Base-by-base conservation (phyloP, 345 rosid species). In the Hirschfeldia incana region DNA sequence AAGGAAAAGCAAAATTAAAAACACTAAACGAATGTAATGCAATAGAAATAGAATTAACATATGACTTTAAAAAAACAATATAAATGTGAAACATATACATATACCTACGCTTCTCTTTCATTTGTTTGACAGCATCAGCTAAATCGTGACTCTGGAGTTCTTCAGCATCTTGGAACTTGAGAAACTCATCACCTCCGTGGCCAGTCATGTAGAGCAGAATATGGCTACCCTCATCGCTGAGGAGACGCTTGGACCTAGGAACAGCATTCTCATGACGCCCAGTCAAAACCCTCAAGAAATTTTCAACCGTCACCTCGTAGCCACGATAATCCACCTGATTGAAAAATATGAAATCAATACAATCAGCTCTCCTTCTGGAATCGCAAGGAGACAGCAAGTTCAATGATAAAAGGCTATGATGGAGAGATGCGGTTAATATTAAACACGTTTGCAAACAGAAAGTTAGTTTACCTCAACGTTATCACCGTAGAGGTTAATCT, bases 91-190 rank as follows among this genome's bases (percentile, higher is more conserved):
- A 74, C 83, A 29, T 0, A 95, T 21, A 29, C 3, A 29, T 4
- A 39, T 39, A 39, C 99, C 97, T 87, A 73, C 29, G 89, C 89
- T 95, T 95, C 78, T 95, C 99, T 85, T 95, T 95, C 98, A 95
- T 93, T 83, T 95, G 99, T 83, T 91, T 95, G 72, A 95, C 97
- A 71, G 92, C 98, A 90, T 95, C 99, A 71, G 99, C 99, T 84
- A 93, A 88, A 88, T 96, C 99, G 76, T 96, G 99, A 83, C 98
- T 96, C 72, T 96, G 99, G 67, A 96, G 94, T 83, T 96, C 99
- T 72, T 96, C 97, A 11, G 97, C 89, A 78, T 96, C 99, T 84
- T 96, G 98, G 81, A 96, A 96, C 83, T 96, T 96, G 11, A 93
- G 84, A 85, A 96, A 96, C 37, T 96, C 97, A 80, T 96, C 97